These are phyloP conservation scores for Clarireedia monteithiana DNA, from an alignment of 2,329 filamentous ascomycete genomes.

Conservation along the genomic window DNA sequence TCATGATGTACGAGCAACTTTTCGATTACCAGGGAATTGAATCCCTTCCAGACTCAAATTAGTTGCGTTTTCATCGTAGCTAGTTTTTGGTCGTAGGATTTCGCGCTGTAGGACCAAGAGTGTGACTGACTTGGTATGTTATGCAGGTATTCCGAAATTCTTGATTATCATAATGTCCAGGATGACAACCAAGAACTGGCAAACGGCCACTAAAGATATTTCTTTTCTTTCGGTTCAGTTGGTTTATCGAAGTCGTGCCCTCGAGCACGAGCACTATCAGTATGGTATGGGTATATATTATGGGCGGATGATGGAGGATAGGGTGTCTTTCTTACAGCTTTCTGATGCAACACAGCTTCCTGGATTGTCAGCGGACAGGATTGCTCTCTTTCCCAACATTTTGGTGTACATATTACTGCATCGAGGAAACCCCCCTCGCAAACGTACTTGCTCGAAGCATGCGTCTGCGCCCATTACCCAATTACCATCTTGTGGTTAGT, in stretches of 20 bases:
- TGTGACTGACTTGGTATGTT: conserved; percentile 28
- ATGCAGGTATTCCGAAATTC: conserved; percentile 91
- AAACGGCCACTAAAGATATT: conserved; percentile 14
- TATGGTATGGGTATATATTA: conserved; percentile 10
- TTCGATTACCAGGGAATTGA: conserved; percentile 22
- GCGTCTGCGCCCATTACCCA: not conserved
- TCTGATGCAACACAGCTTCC: conserved; percentile 4
- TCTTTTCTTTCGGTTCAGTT: conserved; percentile 5
- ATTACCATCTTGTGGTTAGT: not conserved
- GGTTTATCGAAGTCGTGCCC: not conserved
- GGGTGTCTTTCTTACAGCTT: conserved; percentile 1
- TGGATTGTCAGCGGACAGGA: not conserved
- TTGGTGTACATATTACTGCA: conserved; percentile 7
- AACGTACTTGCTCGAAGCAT: not conserved
- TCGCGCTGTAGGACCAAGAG: conserved; percentile 12
- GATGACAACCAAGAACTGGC: conserved; percentile 16
- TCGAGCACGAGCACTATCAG: not conserved
- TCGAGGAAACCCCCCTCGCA: not conserved
- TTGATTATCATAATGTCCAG: conserved; percentile 93
- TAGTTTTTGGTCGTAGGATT: conserved; percentile 2
- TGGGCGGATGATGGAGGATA: conserved; percentile 2
- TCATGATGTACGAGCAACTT: conserved; percentile 80
- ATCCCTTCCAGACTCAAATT: conserved; percentile 1
- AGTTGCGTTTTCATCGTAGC: not conserved
- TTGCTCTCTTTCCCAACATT: not conserved